Conservation (phyloP, 2,329 filamentous ascomycete species). For the Nemania diffusa region DNA sequence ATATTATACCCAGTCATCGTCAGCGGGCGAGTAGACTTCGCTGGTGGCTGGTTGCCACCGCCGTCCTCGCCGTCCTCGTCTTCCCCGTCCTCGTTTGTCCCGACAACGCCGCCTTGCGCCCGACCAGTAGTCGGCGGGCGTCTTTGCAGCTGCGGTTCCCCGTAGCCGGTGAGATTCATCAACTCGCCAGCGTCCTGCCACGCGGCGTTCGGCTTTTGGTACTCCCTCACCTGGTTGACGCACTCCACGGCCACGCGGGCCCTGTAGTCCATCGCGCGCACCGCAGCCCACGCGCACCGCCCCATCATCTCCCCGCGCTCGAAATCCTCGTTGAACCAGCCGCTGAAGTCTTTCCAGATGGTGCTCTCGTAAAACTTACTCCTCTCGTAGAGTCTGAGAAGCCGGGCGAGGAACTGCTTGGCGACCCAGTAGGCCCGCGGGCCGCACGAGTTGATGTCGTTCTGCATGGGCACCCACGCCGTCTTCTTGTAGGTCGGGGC, state of each 20-base stretch:
- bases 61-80: too few species aligned
- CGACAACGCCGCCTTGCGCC: too few species aligned
- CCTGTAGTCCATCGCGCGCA: slow-evolving; percentile 39
- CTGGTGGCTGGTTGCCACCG: too few species aligned
- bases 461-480: slow-evolving; percentile 37
- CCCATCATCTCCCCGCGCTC: slow-evolving; percentile 46
- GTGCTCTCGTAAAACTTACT: slow-evolving; percentile 6
- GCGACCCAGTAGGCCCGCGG: slow-evolving; percentile 40
- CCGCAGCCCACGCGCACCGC: slow-evolving; percentile 31
- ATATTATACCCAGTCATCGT: too few species aligned
- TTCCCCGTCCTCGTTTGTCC: too few species aligned
- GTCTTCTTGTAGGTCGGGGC: not conserved
- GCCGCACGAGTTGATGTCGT: slow-evolving; percentile 37
- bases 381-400: slow-evolving; percentile 27
- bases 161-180: slow-evolving; percentile 18
- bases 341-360: slow-evolving; percentile 36
- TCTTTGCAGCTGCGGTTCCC: not conserved
- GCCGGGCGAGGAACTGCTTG: slow-evolving; percentile 40
- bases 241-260: slow-evolving; percentile 42
- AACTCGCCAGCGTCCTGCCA: slow-evolving; percentile 1
- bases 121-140: too few species aligned
- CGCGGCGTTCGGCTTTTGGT: rapidly evolving
- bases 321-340: slow-evolving; percentile 41
- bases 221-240: slow-evolving; percentile 17
- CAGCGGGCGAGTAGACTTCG: too few species aligned